Evolutionary conservation across 2,329 filamentous ascomycete genomes (phyloP).

Genomic region (Colletotrichum plurivorum): DNA sequence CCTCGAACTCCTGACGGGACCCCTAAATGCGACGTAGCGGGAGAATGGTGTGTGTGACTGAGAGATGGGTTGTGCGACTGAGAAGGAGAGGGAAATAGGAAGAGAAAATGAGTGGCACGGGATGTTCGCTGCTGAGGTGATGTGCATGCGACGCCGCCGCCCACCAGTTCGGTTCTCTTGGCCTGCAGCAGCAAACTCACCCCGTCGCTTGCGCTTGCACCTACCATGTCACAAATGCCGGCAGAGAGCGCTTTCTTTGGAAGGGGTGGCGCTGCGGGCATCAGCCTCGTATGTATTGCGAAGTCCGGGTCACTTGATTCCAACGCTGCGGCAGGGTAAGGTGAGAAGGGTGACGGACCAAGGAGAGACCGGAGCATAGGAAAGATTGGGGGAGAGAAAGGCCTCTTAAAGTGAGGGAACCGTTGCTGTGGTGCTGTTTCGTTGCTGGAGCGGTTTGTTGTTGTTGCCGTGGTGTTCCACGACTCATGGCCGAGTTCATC

Average conservation of each 20-base stretch:
- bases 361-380: background rate
- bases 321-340: conserved; percentile 26
- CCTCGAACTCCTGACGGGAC: too few relatives aligned
- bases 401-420: conserved; percentile 14
- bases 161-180: background rate
- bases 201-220: conserved; percentile 1
- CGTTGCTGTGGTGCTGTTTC: background rate
- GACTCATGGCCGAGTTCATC: conserved; percentile 36
- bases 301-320: conserved; percentile 23
- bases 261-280: conserved; percentile 18
- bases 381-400: background rate
- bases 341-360: conserved; percentile 21
- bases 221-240: background rate
- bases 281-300: conserved; percentile 19
- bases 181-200: background rate
- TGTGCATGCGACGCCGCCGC: background rate
- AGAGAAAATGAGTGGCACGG: background rate
- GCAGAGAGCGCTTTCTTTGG: background rate
- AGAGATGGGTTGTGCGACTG: too few relatives aligned
- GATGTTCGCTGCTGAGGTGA: background rate
- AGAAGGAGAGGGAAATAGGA: too few relatives aligned
- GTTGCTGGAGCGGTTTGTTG: background rate
- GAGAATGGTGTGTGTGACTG: too few relatives aligned
- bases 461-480: conserved; percentile 14
- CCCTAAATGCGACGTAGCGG: too few relatives aligned